Conservation (phyloP, 495 filamentous ascomycete genomes). For the Tetracladium marchalianum region DNA sequence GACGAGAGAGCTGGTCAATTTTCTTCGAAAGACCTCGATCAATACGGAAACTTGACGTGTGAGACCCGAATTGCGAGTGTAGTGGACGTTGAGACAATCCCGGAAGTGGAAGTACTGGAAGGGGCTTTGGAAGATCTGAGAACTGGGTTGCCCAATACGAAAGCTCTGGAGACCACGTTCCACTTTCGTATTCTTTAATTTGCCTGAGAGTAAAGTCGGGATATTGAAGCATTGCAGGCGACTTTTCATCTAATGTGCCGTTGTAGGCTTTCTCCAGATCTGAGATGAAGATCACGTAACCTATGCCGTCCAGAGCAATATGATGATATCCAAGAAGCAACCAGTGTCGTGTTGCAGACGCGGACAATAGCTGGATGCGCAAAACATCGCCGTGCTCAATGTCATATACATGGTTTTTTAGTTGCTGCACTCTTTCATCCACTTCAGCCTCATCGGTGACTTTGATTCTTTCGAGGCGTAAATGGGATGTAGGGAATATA, state of each 20-base stretch:
- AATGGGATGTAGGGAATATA: slow-evolving; percentile 5
- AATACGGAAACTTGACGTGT: background rate
- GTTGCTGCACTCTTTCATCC: slow-evolving; percentile 12
- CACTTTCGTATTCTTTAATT: background rate
- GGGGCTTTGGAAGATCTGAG: slow-evolving; percentile 12
- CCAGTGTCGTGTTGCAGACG: slow-evolving; percentile 5
- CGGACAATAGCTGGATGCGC: slow-evolving; percentile 9
- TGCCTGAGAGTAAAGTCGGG: slow-evolving; percentile 15
- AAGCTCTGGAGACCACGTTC: slow-evolving; percentile 6
- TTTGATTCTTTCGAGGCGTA: too few species aligned
- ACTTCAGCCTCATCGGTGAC: slow-evolving; percentile 6
- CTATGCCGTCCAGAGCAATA: slow-evolving; percentile 39
- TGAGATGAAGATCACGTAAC: slow-evolving; percentile 25
- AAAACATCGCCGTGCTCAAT: slow-evolving; percentile 14
- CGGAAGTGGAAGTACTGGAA: slow-evolving; percentile 28
- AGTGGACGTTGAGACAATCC: background rate
- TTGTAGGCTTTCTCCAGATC: slow-evolving; percentile 33
- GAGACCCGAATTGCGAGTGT: background rate
- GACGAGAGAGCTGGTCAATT: slow-evolving; percentile 6
- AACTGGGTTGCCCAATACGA: slow-evolving; percentile 30
- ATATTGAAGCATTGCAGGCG: slow-evolving; percentile 4
- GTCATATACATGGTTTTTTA: slow-evolving; percentile 15
- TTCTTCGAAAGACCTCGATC: background rate
- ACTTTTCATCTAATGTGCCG: slow-evolving; percentile 6
- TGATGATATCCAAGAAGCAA: slow-evolving; percentile 27